phyloP scores from a whole-genome alignment of 2,329 filamentous ascomycete species.

The Monosporascus sp. region DNA sequence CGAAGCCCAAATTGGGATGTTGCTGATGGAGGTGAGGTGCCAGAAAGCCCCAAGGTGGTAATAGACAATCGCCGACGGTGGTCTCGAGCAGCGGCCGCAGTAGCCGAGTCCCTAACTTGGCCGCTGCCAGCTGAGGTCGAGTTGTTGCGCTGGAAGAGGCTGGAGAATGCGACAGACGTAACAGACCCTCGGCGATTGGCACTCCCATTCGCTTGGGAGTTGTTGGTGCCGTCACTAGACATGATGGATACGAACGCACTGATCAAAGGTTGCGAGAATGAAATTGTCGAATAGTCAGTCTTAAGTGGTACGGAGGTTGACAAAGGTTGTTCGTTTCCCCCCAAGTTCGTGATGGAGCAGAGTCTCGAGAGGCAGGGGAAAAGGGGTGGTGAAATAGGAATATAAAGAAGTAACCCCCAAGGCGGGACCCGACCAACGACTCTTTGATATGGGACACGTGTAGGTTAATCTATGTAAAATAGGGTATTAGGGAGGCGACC shows the following conservation, averaged over 20 bases:
- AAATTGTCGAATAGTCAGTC: conserved; percentile 3
- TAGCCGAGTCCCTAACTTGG: conserved; percentile 17
- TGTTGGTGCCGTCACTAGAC: conserved; percentile 25
- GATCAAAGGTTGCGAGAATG: background rate
- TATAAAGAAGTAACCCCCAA: background rate
- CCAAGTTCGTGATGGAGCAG: background rate
- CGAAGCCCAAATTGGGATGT: conserved; percentile 48
- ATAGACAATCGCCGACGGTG: conserved; percentile 68
- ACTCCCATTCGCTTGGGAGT: conserved; percentile 16
- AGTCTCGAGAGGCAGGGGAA: background rate
- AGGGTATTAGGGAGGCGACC: background rate
- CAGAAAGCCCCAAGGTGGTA: conserved; percentile 68
- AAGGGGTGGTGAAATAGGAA: background rate
- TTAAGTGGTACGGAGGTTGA: background rate
- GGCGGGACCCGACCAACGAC: background rate
- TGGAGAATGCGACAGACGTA: conserved; percentile 51
- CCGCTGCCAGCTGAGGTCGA: conserved; percentile 39
- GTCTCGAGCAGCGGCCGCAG: conserved; percentile 23
- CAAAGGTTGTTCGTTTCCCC: background rate
- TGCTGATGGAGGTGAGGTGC: conserved; percentile 56
- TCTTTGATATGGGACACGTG: background rate
- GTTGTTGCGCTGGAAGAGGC: conserved; percentile 54
- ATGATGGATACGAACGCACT: conserved; percentile 16
- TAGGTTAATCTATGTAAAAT: background rate
- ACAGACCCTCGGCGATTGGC: conserved; percentile 50